Percentiles rank a stretch among this genome's conserved stretches.
These are phyloP conservation scores for Tulasnella sp. DNA, from an alignment of 768 basidiomycete species.

Conservation along the genomic window DNA sequence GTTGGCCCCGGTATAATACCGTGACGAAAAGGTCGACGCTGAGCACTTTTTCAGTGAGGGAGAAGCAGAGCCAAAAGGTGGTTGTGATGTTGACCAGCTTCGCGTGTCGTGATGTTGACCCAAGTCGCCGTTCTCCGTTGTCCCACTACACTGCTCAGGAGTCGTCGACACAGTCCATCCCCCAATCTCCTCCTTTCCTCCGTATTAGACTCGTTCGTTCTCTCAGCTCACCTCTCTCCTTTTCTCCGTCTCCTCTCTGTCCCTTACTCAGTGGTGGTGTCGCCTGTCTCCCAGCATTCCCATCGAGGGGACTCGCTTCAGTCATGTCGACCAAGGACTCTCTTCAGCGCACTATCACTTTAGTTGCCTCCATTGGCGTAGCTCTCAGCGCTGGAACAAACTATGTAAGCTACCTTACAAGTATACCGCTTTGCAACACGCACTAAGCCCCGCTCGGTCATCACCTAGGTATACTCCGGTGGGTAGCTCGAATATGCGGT, in stretches of 20 bases:
- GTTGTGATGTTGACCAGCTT: not conserved
- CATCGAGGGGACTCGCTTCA: not conserved
- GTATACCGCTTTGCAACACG: not conserved
- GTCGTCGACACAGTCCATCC: not conserved
- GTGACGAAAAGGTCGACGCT: not conserved
- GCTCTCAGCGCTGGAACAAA: conserved; percentile 59
- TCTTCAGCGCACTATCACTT: conserved; percentile 34
- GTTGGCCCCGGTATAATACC: not conserved
- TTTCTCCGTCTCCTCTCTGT: not conserved
- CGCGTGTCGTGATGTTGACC: not conserved
- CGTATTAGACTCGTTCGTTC: not conserved
- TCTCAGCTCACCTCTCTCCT: not conserved
- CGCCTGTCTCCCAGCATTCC: not conserved
- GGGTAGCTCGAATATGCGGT: conserved; percentile 1
- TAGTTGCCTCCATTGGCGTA: conserved; percentile 47
- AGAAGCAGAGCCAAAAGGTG: not conserved
- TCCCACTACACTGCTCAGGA: not conserved
- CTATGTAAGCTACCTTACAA: conserved; percentile 42
- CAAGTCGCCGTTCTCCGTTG: not conserved
- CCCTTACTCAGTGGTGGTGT: not conserved
- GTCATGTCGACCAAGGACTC: conserved; percentile 13
- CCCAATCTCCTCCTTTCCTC: not conserved
- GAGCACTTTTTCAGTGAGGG: not conserved
- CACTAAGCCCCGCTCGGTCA: not conserved
- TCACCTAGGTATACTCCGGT: conserved; percentile 30